Evolutionary conservation across 2,329 filamentous ascomycete genomes (phyloP), one percentile per base, ranked within the genome.

Genomic region (Colletotrichum orchidophilum): DNA sequence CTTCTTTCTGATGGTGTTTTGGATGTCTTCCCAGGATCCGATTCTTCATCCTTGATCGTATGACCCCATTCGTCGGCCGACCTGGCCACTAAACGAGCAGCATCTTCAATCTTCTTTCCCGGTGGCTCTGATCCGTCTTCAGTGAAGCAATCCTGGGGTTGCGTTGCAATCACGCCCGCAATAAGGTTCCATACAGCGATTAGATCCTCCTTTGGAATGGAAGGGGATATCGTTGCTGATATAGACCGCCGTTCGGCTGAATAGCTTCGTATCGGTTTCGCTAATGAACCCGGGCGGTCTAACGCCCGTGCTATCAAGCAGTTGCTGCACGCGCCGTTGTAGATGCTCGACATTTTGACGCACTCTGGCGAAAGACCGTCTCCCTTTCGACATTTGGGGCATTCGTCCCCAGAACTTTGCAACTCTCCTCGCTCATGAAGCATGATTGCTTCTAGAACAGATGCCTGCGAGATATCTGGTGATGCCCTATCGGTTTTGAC

Each of bases 81-180:
- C 61, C 76, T 73, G 5, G 76, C 76, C 42, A 76, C 77, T 33
- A 76, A 60, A 33, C 75, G 63, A 5, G 76, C 76, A 5, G 76
- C 76, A 15, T 72, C 73, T 42, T 77, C 76, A 58, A 79, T 77
- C 53, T 75, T 73, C 50, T 72, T 65, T 18, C 75, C 77, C 54
- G 75, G 71, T 11, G 71, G 72, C 13, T 73, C 75, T 61, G 63
- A 75, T 63, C 49, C 73, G 55, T 71, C 49, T 78, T 98, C 96
- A 0, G 94, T 91, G 78, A 98, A 97, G 82, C 95, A 98, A 80
- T 98, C 96, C 54, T 93, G 90, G 0, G 96, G 96, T 83, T 98
- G 98, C 1, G 93, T 96, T 80, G 98, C 97, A 95, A 99, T 98
- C 94, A 99, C 97, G 69, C 71, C 74, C 5, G 75, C 76, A 69